Evolutionary conservation across 371 early-diverging fungal species (phyloP).

Genomic region (Phascolomyces articulosus): DNA sequence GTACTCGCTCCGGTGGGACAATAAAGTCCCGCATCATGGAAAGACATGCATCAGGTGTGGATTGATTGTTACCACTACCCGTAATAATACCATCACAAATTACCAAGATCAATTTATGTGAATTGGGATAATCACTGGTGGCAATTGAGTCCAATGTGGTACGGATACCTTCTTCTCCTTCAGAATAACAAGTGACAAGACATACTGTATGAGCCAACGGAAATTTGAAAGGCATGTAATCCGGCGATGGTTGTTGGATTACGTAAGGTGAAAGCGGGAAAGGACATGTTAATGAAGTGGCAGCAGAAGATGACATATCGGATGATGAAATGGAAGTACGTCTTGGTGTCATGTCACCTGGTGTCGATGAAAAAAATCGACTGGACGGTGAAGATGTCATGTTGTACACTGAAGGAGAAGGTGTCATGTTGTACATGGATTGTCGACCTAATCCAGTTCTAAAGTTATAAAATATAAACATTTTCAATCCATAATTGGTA

Average conservation of each 20-base stretch:
- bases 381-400: slow-evolving; percentile 9
- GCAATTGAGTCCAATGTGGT: slow-evolving; percentile 96
- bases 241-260: slow-evolving; percentile 50
- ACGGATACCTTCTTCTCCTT: slow-evolving; percentile 88
- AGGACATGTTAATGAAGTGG: slow-evolving; percentile 25
- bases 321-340: slow-evolving; percentile 16
- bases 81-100: slow-evolving; percentile 90
- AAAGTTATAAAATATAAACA: not conserved
- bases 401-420: too few relatives aligned
- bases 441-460: not conserved
- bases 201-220: slow-evolving; percentile 76
- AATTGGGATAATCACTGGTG: slow-evolving; percentile 88
- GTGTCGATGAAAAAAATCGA: slow-evolving; percentile 12
- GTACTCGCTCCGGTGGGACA: slow-evolving; percentile 66
- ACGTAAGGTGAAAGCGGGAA: slow-evolving; percentile 43
- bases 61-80: slow-evolving; percentile 79
- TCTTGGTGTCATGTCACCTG: slow-evolving; percentile 14
- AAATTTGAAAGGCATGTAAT: slow-evolving; percentile 72
- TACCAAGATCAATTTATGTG: slow-evolving; percentile 90
- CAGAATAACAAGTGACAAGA: slow-evolving; percentile 91
- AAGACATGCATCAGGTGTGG: slow-evolving; percentile 83
- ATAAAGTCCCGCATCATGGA: slow-evolving; percentile 85
- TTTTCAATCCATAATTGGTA: not conserved
- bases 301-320: slow-evolving; percentile 7
- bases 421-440: slow-evolving; percentile 6